Evolutionary conservation across 495 filamentous ascomycete species (phyloP).

Genomic region (Halenospora varia): DNA sequence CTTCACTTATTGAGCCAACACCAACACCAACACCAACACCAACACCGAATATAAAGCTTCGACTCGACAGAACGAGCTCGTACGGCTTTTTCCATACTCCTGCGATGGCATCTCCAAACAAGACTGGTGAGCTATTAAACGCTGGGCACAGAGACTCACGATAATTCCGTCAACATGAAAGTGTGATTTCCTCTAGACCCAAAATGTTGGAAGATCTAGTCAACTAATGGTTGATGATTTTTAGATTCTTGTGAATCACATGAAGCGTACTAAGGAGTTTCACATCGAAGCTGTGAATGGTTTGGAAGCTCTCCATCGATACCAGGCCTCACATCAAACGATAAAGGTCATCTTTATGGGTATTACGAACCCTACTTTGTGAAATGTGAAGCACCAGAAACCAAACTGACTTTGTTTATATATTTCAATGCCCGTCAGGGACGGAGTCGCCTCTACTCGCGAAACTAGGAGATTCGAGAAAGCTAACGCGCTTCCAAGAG

Average conservation of each 20-base stretch:
- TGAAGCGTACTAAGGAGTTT: conserved; percentile 25
- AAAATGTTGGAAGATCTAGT: too few species aligned
- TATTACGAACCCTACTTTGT: conserved; percentile 7
- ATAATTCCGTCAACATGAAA: conserved; percentile 15
- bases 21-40: background rate
- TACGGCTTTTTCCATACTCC: background rate
- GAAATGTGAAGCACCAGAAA: conserved; percentile 42
- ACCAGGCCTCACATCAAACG: conserved; percentile 1
- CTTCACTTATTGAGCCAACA: background rate
- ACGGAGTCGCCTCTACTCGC: conserved; percentile 51
- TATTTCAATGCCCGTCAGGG: conserved; percentile 63
- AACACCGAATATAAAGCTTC: background rate
- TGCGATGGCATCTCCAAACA: background rate
- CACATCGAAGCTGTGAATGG: conserved; percentile 36
- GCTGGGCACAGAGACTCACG: background rate
- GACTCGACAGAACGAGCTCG: background rate
- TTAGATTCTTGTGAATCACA: conserved; percentile 11
- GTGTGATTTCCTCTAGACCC: conserved; percentile 2
- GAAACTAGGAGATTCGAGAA: conserved; percentile 49
- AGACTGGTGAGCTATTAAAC: background rate
- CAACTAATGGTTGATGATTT: conserved; percentile 6
- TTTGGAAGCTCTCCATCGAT: conserved; percentile 35
- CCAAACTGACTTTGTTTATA: conserved; percentile 23
- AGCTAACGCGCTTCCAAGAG: conserved; percentile 25
- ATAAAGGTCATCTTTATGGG: conserved; percentile 56